Evolutionary conservation across 139 green algal species (phyloP).

Genomic region (Picochlorum costavermella): DNA sequence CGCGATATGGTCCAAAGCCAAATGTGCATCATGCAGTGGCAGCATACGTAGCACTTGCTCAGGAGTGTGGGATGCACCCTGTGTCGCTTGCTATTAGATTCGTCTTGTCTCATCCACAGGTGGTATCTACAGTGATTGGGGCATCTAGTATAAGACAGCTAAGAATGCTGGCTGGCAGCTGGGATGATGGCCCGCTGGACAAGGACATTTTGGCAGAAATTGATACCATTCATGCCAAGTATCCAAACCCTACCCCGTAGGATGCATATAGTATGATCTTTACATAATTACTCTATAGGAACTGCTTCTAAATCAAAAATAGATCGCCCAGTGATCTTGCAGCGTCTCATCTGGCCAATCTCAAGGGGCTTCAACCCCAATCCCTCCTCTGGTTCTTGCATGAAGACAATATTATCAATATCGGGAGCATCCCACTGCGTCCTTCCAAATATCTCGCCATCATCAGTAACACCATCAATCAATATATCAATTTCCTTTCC

Average conservation of each 20-base stretch:
- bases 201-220: conserved; percentile 4
- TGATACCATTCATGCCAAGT: conserved; percentile 18
- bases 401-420: conserved; percentile 73
- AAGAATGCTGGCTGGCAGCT: conserved; percentile 37
- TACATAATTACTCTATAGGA: conserved; percentile 33
- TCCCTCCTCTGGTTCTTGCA: conserved; percentile 34
- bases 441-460: conserved; percentile 63
- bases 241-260: conserved; percentile 29
- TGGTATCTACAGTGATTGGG: conserved; percentile 48
- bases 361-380: conserved; percentile 14
- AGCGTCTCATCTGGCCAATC: conserved; percentile 62
- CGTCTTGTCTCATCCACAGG: conserved; percentile 48
- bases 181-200: conserved; percentile 8
- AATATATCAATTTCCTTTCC: conserved; percentile 63
- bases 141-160: conserved; percentile 52
- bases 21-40: conserved; percentile 48
- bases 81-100: conserved; percentile 57
- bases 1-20: conserved; percentile 62
- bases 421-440: conserved; percentile 55
- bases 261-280: not conserved
- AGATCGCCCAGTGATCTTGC: conserved; percentile 41
- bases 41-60: conserved; percentile 54
- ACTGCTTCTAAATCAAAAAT: conserved; percentile 73
- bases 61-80: conserved; percentile 39
- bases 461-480: conserved; percentile 61